phyloP scores from a whole-genome alignment of 257 asterid species.

The Nemophila menziesii region DNA sequence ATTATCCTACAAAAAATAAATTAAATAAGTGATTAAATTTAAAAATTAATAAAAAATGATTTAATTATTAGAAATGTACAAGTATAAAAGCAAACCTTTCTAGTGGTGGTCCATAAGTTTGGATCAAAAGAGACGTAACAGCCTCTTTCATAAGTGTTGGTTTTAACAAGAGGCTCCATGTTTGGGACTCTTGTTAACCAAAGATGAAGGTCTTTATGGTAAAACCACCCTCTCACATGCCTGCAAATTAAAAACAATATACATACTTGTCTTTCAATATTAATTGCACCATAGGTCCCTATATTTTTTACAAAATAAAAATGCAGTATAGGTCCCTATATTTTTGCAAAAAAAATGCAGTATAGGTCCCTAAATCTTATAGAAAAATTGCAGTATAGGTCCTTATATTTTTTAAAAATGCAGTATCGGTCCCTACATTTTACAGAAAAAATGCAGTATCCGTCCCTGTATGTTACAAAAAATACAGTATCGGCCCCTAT shows the following conservation, averaged over 20 bases:
- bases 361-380: no score
- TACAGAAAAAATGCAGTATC: no score
- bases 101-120: conserved; percentile 51
- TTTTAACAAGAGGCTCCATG: conserved; percentile 59
- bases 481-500: no score
- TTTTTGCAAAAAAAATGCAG: no score
- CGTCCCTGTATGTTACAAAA: no score
- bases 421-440: no score
- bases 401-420: no score
- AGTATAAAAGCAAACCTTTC: conserved; percentile 40
- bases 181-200: conserved; percentile 61
- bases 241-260: conserved; percentile 20
- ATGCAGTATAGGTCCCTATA: no score
- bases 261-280: background rate
- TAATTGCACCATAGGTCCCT: no score
- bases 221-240: conserved; percentile 73
- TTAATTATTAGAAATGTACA: background rate
- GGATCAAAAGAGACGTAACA: conserved; percentile 66
- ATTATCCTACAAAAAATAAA: conserved; percentile 46
- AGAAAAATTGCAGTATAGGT: no score
- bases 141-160: conserved; percentile 56
- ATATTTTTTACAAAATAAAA: no score
- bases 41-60: conserved; percentile 4
- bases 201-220: conserved; percentile 52
- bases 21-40: background rate